Evolutionary conservation across 208 protist genomes (phyloP), one percentile per base, ranked within the genome.

Genomic region (Trypanosomatidae sp.): DNA sequence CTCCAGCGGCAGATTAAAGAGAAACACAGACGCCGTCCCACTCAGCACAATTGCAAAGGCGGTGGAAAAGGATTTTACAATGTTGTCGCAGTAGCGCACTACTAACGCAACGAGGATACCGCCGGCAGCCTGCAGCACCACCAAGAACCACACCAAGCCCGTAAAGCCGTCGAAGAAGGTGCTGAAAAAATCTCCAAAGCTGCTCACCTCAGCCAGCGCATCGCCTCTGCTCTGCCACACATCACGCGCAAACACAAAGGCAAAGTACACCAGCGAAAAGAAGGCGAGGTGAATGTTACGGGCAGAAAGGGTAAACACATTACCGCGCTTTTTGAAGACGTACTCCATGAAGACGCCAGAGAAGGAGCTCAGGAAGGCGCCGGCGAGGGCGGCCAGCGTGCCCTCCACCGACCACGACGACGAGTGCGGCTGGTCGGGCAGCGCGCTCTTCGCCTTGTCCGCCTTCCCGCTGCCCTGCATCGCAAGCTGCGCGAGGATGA

Each of bases 41-140:
- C 74, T 83, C 39, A 91, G 50, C 15, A 90, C 69, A 56, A 91
- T 91, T 1, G 85, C 52, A 9, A 81, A 67, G 0, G 76, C 84
- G 2, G 84, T 87, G 15, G 86, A 85, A 74, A 95, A 93, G 0
- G 82, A 72, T 69, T 93, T 93, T 33, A 93, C 71, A 17, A 95
- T 92, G 81, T 90, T 93, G 82, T 91, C 83, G 19, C 86, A 80
- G 80, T 95, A 88, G 55, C 85, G 79, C 50, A 95, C 66, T 0
- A 92, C 86, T 41, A 93, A 19, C 3, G 86, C 89, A 17, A 95
- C 83, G 10, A 95, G 43, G 15, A 95, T 67, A 8, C 88, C 88
- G 13, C 87, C 87, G 12, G 79, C 15, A 1, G 85, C 81, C 59
- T 92, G 86, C 28, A 91, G 77, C n/a, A 87, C 9, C 25, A 95